phyloP scores from a whole-genome alignment of 352 stramenopile genomes.

The Elongisporangium undulatum region DNA sequence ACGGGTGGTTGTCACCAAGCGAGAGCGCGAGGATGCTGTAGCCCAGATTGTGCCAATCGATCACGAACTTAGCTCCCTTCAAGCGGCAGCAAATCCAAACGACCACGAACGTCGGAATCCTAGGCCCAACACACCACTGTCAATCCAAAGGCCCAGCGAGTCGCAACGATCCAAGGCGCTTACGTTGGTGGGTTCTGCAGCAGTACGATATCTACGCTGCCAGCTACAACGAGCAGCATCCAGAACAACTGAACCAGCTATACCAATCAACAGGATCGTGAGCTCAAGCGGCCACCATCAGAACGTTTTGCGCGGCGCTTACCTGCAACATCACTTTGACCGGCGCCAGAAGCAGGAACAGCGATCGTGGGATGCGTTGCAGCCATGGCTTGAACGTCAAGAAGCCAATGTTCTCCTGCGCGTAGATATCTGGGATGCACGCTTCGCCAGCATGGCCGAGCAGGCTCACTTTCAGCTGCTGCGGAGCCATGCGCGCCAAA shows the following conservation, averaged over 20 bases:
- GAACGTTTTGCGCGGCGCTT: not conserved
- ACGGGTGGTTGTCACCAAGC: conserved; percentile 41
- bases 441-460: conserved; percentile 92
- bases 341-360: conserved; percentile 78
- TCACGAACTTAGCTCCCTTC: conserved; percentile 90
- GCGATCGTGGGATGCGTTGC: conserved; percentile 48
- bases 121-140: conserved; percentile 20
- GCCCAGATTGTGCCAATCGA: conserved; percentile 99
- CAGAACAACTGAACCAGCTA: conserved; percentile 81
- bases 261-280: not conserved
- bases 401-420: conserved; percentile 58
- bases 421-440: conserved; percentile 74
- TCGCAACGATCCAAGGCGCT: not conserved
- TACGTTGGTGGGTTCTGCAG: conserved; percentile 98
- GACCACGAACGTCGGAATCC: conserved; percentile 94
- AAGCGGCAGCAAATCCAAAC: conserved; percentile 72
- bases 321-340: conserved; percentile 81
- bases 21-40: conserved; percentile 95
- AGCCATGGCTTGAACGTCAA: conserved; percentile 72
- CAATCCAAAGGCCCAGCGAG: conserved; percentile 15
- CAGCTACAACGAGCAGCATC: conserved; percentile 65
- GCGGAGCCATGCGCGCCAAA: conserved; percentile 73
- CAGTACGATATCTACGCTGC: conserved; percentile 90
- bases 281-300: conserved; percentile 9
- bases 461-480: conserved; percentile 73